Conservation (phyloP, 208 protist species). For the Blechomonas ayalai region DNA sequence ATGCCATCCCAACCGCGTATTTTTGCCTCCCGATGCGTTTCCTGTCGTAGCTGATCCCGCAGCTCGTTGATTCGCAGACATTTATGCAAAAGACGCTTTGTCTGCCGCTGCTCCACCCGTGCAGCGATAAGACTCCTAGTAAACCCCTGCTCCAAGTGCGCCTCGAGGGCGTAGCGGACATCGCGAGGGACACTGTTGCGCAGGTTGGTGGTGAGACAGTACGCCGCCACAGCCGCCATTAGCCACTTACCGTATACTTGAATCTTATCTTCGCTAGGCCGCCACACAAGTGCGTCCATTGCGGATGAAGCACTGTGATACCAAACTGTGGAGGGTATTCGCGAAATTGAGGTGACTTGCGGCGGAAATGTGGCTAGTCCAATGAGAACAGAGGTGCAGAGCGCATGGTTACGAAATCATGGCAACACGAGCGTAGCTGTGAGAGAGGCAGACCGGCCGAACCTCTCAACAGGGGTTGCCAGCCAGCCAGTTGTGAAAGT, state of each 20-base stretch:
- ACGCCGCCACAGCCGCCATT: constrained; percentile 20
- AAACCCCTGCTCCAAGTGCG: constrained; percentile 63
- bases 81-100: constrained; percentile 26
- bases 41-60: constrained; percentile 33
- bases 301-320: too few species aligned
- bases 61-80: constrained; percentile 32
- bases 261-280: constrained; percentile 20
- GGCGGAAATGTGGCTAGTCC: too few species aligned
- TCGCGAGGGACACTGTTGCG: constrained; percentile 22
- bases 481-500: too few species aligned
- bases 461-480: too few species aligned
- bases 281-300: too few species aligned
- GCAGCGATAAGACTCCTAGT: constrained; percentile 65
- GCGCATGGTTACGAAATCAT: too few species aligned
- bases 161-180: constrained; percentile 53
- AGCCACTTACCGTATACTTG: constrained; percentile 27
- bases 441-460: too few species aligned
- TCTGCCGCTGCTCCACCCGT: constrained; percentile 40
- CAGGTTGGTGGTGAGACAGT: constrained; percentile 26
- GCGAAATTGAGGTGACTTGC: too few species aligned
- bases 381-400: too few species aligned
- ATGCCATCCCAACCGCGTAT: constrained; percentile 27
- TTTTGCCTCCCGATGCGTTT: constrained; percentile 34
- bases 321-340: too few species aligned
- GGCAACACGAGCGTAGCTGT: too few species aligned